Conservation (phyloP, 2,329 filamentous ascomycete species). For the Calycina marina region DNA sequence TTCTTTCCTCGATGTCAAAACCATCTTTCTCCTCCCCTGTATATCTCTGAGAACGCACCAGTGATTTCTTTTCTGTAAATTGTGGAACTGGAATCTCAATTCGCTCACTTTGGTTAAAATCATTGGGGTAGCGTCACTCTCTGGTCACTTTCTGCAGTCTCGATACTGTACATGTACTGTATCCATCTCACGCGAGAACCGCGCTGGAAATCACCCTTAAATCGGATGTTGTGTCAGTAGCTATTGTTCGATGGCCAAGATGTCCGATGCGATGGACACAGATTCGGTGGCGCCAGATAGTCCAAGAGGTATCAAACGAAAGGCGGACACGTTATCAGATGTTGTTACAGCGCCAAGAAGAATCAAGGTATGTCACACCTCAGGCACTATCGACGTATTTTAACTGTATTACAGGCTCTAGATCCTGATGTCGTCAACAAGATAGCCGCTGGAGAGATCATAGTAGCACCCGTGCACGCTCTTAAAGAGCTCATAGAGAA, state of each 20-base stretch:
- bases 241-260: constrained; percentile 6
- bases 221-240: no score
- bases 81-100: no score
- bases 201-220: no score
- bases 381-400: background rate
- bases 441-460: constrained; percentile 95
- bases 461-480: constrained; percentile 90
- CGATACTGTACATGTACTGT: no score
- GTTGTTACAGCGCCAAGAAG: constrained; percentile 30
- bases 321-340: constrained; percentile 29
- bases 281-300: constrained; percentile 17
- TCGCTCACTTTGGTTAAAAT: no score
- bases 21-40: no score
- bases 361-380: constrained; percentile 26
- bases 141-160: no score
- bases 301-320: constrained; percentile 29
- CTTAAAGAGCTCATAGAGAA: constrained; percentile 96
- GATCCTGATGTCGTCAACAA: constrained; percentile 94
- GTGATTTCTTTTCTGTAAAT: no score
- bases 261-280: constrained; percentile 28
- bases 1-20: no score
- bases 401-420: constrained; percentile 42
- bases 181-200: no score
- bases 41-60: no score
- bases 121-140: no score